Evolutionary conservation across 768 basidiomycete genomes (phyloP).

Genomic region (Postia placenta): DNA sequence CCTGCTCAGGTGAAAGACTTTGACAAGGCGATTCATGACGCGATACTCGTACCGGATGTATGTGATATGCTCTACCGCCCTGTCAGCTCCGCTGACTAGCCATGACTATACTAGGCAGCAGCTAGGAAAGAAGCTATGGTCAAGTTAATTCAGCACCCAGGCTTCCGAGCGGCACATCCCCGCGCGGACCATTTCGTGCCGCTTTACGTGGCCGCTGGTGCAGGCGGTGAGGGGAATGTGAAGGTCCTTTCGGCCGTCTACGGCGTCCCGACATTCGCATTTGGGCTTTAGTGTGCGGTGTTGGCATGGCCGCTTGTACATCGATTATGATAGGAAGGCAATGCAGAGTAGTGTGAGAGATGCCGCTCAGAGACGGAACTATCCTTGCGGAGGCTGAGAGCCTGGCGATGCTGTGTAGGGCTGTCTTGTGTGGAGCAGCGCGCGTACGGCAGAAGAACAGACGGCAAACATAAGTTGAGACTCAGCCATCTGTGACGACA

Average conservation of each 20-base stretch:
- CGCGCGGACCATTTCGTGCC: constrained; percentile 80
- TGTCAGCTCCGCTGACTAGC: neutral
- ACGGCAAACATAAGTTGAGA: no score
- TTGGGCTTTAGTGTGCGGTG: constrained; percentile 40
- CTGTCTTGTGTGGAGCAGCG: no score
- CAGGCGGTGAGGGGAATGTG: constrained; percentile 50
- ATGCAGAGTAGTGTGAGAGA: no score
- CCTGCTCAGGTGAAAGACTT: constrained; percentile 45
- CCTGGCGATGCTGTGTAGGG: no score
- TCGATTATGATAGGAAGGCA: no score
- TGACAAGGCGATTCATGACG: constrained; percentile 51
- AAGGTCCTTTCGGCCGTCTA: constrained; percentile 46
- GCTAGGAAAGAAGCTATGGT: constrained; percentile 51
- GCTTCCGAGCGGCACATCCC: constrained; percentile 67
- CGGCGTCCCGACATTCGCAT: constrained; percentile 60
- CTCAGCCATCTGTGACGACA: no score
- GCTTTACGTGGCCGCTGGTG: constrained; percentile 70
- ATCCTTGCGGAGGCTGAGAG: no score
- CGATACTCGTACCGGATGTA: constrained; percentile 46
- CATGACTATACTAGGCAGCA: constrained; percentile 29
- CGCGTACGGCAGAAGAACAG: no score
- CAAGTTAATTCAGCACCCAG: constrained; percentile 47
- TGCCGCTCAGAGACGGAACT: no score
- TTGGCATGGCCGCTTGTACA: no score
- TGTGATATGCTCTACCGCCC: constrained; percentile 17